These are phyloP conservation scores for Gaeumannomyces tritici DNA, from an alignment of 2,329 filamentous ascomycete genomes.

Conservation along the genomic window DNA sequence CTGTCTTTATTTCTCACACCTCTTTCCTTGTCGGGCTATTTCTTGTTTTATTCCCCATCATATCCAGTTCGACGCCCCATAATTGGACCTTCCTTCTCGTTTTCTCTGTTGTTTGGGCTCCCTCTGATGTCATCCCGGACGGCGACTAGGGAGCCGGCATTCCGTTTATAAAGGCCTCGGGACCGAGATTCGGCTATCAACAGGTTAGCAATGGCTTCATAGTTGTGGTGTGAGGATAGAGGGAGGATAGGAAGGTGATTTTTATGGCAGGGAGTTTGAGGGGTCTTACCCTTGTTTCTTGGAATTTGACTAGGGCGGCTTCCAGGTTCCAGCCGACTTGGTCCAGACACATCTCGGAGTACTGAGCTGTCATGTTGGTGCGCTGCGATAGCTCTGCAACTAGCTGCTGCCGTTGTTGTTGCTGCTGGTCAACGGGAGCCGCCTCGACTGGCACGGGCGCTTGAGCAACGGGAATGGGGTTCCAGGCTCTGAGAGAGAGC, in stretches of 20 bases:
- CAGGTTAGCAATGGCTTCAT: conserved; percentile 5
- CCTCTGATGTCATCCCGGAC: neutral
- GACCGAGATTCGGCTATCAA: conserved; percentile 5
- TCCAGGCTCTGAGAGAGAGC: conserved; percentile 61
- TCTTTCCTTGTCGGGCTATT: neutral
- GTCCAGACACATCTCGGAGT: conserved; percentile 70
- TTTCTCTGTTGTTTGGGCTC: neutral
- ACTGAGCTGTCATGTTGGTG: conserved; percentile 72
- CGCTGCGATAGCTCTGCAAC: conserved; percentile 65
- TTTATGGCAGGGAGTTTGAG: neutral
- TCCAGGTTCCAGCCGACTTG: conserved; percentile 75
- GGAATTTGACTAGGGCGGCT: conserved; percentile 65
- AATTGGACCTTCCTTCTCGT: neutral
- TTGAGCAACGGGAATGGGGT: conserved; percentile 34
- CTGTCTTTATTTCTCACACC: too few species aligned
- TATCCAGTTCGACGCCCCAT: too few species aligned
- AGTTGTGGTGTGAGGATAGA: neutral
- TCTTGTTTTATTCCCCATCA: neutral
- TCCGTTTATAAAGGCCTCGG: conserved; percentile 6
- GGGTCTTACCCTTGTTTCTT: conserved; percentile 57
- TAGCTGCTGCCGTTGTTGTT: conserved; percentile 55
- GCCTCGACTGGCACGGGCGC: conserved; percentile 9
- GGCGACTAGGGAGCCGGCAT: neutral
- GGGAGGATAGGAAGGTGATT: neutral
- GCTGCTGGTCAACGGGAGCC: conserved; percentile 13